These are phyloP conservation scores for Podospora pseudoanserina DNA, from an alignment of 495 filamentous ascomycete genomes.

Conservation along the genomic window DNA sequence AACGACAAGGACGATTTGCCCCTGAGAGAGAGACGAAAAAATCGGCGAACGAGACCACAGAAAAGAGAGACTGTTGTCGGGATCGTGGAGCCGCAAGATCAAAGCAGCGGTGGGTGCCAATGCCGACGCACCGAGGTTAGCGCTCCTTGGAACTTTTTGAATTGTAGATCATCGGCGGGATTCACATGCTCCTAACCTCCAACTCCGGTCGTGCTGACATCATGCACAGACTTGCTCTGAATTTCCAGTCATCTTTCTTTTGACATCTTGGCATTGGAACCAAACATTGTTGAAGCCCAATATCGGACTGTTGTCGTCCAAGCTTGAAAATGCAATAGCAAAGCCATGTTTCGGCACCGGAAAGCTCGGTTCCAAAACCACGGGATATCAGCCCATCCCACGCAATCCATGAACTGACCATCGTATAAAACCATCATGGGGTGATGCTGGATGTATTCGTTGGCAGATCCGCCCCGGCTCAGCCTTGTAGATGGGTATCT, in stretches of 20 bases:
- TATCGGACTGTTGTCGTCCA: not conserved
- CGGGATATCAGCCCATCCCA: not conserved
- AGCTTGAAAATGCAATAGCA: not conserved
- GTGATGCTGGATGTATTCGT: not conserved
- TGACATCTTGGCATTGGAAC: not conserved
- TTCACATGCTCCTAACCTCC: not conserved
- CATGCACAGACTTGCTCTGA: not conserved
- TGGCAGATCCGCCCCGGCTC: not conserved
- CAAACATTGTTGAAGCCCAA: not conserved
- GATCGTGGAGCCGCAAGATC: not conserved
- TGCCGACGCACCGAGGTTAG: not conserved
- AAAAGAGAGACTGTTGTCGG: not conserved
- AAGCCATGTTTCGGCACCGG: not conserved
- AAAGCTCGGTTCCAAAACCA: not conserved
- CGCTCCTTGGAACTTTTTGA: not conserved
- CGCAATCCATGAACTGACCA: not conserved
- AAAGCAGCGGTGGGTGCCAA: not conserved
- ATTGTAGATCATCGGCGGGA: not conserved
- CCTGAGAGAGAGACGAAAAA: not conserved
- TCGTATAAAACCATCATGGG: not conserved
- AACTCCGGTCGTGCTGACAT: not conserved
- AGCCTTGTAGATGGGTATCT: not conserved
- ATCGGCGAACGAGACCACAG: not conserved
- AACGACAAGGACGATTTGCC: not conserved
- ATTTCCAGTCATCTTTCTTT: not conserved